These are phyloP conservation scores for Apiospora marii DNA, from an alignment of 2,329 filamentous ascomycete species.

Conservation along the genomic window DNA sequence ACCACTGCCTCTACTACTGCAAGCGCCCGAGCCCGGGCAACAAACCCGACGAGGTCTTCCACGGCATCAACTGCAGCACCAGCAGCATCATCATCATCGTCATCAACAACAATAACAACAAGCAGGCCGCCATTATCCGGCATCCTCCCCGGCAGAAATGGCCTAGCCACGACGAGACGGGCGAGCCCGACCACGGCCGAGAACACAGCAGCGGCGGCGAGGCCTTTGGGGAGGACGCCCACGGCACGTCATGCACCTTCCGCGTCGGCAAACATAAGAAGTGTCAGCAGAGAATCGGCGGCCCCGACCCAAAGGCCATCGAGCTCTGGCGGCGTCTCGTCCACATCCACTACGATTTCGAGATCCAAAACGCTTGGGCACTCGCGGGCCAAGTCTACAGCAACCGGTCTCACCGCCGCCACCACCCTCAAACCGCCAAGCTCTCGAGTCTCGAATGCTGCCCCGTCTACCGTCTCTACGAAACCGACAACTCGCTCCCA, in stretches of 20 bases:
- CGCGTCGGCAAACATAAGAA: not conserved
- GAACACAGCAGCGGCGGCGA: slow-evolving; percentile 32
- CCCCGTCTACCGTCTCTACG: slow-evolving; percentile 23
- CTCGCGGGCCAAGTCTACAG: slow-evolving; percentile 51
- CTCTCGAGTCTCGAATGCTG: slow-evolving; percentile 33
- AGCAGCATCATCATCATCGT: not conserved
- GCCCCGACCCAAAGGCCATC: slow-evolving; percentile 34
- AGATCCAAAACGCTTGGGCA: slow-evolving; percentile 38
- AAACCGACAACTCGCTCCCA: slow-evolving; percentile 32
- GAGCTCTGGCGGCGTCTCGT: slow-evolving; percentile 38
- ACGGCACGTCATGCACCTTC: slow-evolving; percentile 36
- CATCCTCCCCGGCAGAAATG: slow-evolving; percentile 15
- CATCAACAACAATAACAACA: slow-evolving; percentile 28
- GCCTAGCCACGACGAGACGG: slow-evolving; percentile 22
- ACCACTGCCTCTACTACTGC: slow-evolving; percentile 21
- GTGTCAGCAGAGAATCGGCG: slow-evolving; percentile 27
- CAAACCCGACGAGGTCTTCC: slow-evolving; percentile 21
- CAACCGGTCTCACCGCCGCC: slow-evolving; percentile 46
- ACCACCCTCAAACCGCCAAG: slow-evolving; percentile 41
- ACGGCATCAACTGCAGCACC: slow-evolving; percentile 24
- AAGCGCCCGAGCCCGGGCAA: slow-evolving; percentile 1
- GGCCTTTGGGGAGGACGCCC: slow-evolving; percentile 37
- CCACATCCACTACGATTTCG: slow-evolving; percentile 30
- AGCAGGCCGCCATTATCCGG: slow-evolving; percentile 20
- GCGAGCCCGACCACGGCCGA: slow-evolving; percentile 26